A percentile compares a stretch with the other conserved stretches of the same genome.
Conservation (phyloP, 768 basidiomycete species). For the Termitomyces sp. region DNA sequence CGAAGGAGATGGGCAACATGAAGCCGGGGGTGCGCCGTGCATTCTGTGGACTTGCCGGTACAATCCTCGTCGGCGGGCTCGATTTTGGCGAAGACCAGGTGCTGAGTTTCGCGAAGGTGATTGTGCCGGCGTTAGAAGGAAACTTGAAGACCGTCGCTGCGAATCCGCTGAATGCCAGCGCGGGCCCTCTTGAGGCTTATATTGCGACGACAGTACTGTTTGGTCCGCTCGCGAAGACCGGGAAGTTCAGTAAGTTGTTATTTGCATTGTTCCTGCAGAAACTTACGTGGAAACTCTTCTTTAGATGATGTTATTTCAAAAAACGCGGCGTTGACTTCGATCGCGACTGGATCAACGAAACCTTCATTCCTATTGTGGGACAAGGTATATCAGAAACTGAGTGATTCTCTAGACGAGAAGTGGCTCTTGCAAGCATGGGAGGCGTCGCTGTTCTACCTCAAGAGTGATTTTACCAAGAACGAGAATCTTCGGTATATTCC, state of each 20-base stretch:
- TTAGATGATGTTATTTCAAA: conserved; percentile 42
- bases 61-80: conserved; percentile 43
- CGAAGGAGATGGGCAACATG: conserved; percentile 64
- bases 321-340: conserved; percentile 40
- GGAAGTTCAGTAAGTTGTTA: conserved; percentile 45
- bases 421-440: conserved; percentile 75
- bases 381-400: conserved; percentile 74
- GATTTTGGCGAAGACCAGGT: conserved; percentile 36
- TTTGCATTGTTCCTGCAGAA: background rate
- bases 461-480: conserved; percentile 44
- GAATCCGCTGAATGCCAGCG: conserved; percentile 53
- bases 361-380: conserved; percentile 88
- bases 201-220: conserved; percentile 66
- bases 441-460: conserved; percentile 41
- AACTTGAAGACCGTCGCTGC: conserved; percentile 60
- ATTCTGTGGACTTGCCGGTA: conserved; percentile 59
- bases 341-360: conserved; percentile 51
- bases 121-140: conserved; percentile 62
- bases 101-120: conserved; percentile 42
- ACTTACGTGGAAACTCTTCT: conserved; percentile 4
- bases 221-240: conserved; percentile 48
- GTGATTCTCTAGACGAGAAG: conserved; percentile 52
- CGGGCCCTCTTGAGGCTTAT: conserved; percentile 82
- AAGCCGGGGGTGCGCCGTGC: conserved; percentile 60
- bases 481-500: conserved; percentile 48